A percentile compares a stretch with the other conserved stretches of the same genome.
Conservation (phyloP, 1,139 yeast genomes). For the Candida sojae region DNA sequence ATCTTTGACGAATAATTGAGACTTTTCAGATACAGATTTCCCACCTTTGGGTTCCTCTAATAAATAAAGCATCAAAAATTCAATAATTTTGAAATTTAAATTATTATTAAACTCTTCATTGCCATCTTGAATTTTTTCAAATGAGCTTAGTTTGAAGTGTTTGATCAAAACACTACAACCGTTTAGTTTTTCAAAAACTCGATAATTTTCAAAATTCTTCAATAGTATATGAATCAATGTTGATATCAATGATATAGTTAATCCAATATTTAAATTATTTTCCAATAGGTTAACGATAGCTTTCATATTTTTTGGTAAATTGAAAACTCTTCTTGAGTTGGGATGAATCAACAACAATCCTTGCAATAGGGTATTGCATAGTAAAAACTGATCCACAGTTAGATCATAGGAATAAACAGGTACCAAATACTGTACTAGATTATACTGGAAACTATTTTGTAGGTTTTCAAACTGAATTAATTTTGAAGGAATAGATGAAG, state of each 20-base stretch:
- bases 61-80: constrained; percentile 70
- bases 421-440: constrained; percentile 43
- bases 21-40: constrained; percentile 52
- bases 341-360: constrained; percentile 67
- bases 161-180: constrained; percentile 60
- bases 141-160: constrained; percentile 27
- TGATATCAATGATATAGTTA: constrained; percentile 48
- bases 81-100: constrained; percentile 62
- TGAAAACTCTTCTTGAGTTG: constrained; percentile 51
- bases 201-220: constrained; percentile 55
- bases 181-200: constrained; percentile 59
- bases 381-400: constrained; percentile 17
- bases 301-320: constrained; percentile 31
- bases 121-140: constrained; percentile 11
- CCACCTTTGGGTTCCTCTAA: constrained; percentile 54
- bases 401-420: constrained; percentile 19
- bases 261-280: constrained; percentile 12
- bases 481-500: constrained; percentile 5
- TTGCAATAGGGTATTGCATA: constrained; percentile 51
- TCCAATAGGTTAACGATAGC: constrained; percentile 29
- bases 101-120: constrained; percentile 16
- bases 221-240: constrained; percentile 63
- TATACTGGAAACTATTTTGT: constrained; percentile 55
- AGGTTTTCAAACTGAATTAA: constrained; percentile 43
- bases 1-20: constrained; percentile 48